phyloP scores from a whole-genome alignment of 768 basidiomycete genomes.

The Podaxis sp. region DNA sequence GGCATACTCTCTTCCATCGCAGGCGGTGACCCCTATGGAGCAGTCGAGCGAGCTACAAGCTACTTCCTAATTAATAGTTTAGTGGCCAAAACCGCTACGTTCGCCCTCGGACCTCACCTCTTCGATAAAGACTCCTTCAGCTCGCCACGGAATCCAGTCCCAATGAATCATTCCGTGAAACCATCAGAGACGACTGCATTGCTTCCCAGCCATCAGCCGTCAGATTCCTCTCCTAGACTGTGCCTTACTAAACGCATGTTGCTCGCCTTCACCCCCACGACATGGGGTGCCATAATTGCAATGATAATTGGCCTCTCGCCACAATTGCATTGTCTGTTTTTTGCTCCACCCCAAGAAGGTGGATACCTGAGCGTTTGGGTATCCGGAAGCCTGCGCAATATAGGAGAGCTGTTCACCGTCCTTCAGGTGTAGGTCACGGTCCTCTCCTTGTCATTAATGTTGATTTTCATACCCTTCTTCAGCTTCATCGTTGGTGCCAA shows the following conservation, averaged over 20 bases:
- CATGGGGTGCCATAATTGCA: background rate
- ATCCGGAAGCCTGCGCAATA: background rate
- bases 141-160: background rate
- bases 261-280: background rate
- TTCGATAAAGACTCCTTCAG: background rate
- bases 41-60: background rate
- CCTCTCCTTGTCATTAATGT: background rate
- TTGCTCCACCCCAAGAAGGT: background rate
- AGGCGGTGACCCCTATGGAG: background rate
- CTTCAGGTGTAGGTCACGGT: background rate
- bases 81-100: background rate
- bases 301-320: background rate
- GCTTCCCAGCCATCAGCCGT: background rate
- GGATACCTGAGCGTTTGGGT: background rate
- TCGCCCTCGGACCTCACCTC: background rate
- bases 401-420: background rate
- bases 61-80: background rate
- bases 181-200: background rate
- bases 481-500: background rate
- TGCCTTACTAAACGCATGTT: background rate
- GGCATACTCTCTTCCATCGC: background rate
- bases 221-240: background rate
- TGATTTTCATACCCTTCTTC: background rate
- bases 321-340: background rate
- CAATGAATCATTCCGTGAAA: background rate